Percentiles rank a stretch among this genome's conserved stretches.
Evolutionary conservation across 805 yeast species (phyloP).

Genomic region (Candida mattraensis): DNA sequence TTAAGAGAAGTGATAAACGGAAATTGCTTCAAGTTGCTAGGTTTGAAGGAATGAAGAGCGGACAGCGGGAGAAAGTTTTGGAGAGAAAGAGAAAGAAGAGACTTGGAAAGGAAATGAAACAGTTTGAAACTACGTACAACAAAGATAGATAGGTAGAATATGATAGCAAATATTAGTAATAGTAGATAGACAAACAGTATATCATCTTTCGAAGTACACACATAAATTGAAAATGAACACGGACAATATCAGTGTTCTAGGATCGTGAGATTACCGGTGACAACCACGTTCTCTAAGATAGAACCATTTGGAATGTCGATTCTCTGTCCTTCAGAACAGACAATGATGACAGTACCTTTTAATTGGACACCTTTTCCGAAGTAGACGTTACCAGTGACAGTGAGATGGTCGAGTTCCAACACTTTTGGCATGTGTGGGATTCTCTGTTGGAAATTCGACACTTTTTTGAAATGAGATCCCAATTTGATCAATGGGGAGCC

Average conservation of each 20-base stretch:
- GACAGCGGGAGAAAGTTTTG: slow-evolving; percentile 76
- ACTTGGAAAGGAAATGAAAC: slow-evolving; percentile 75
- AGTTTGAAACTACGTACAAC: slow-evolving; percentile 29
- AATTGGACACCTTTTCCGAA: slow-evolving; percentile 88
- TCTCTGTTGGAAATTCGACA: slow-evolving; percentile 83
- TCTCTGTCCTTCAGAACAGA: slow-evolving; percentile 94
- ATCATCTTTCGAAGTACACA: too few relatives aligned
- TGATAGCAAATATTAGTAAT: neutral
- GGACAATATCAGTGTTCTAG: slow-evolving; percentile 67
- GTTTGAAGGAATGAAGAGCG: slow-evolving; percentile 68
- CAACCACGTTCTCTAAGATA: slow-evolving; percentile 91
- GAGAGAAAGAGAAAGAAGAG: slow-evolving; percentile 86
- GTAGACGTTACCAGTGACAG: slow-evolving; percentile 94
- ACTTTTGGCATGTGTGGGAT: slow-evolving; percentile 95
- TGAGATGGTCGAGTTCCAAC: slow-evolving; percentile 93
- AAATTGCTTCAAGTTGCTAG: slow-evolving; percentile 76
- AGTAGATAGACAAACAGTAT: neutral
- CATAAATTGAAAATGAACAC: neutral
- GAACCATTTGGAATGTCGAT: slow-evolving; percentile 98
- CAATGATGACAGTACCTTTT: slow-evolving; percentile 97
- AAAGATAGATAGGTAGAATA: slow-evolving; percentile 4
- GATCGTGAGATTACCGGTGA: slow-evolving; percentile 94
- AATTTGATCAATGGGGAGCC: slow-evolving; percentile 93
- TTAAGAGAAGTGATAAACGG: slow-evolving; percentile 69
- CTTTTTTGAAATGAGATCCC: slow-evolving; percentile 96